Percentiles rank a stretch among this genome's conserved stretches.
These are phyloP conservation scores for Zhuliangozyma blackwelliae DNA, from an alignment of 1,139 yeast genomes.

Conservation along the genomic window DNA sequence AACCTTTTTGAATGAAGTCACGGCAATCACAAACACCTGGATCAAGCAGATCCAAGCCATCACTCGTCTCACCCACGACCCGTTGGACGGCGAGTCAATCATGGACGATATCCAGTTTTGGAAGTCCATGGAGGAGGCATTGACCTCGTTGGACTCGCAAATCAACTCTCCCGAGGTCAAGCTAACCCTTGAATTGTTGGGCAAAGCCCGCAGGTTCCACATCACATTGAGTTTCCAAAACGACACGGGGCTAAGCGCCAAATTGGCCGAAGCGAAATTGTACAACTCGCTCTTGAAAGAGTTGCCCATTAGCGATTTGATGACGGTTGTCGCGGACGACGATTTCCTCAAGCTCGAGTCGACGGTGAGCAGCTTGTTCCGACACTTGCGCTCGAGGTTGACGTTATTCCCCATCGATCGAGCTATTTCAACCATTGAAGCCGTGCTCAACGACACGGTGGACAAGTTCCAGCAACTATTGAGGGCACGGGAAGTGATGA, in stretches of 20 bases:
- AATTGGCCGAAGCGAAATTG: conserved; percentile 46
- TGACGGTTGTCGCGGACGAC: conserved; percentile 37
- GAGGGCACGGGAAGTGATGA: conserved; percentile 20
- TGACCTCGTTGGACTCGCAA: conserved; percentile 56
- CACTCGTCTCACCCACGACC: conserved; percentile 49
- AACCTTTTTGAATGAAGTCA: conserved; percentile 58
- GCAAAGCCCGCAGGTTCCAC: conserved; percentile 73
- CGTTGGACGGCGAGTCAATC: conserved; percentile 54
- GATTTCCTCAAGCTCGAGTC: conserved; percentile 36
- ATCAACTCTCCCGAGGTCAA: conserved; percentile 50
- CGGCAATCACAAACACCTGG: conserved; percentile 71
- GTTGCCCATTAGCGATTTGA: conserved; percentile 62
- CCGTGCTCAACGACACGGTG: conserved; percentile 39
- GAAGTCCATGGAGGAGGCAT: conserved; percentile 66
- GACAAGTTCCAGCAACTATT: conserved; percentile 19
- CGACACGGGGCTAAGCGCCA: conserved; percentile 66
- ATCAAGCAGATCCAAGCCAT: conserved; percentile 57
- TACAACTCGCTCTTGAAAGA: conserved; percentile 66
- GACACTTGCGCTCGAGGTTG: conserved; percentile 53
- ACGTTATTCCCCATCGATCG: conserved; percentile 64
- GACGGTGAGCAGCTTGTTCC: conserved; percentile 48
- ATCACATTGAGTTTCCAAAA: conserved; percentile 69
- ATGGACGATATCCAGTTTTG: conserved; percentile 76
- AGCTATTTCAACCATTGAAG: conserved; percentile 61
- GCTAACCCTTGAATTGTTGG: conserved; percentile 59